phyloP scores from a whole-genome alignment of 2,329 filamentous ascomycete species.

The Hypoxylon sp. region DNA sequence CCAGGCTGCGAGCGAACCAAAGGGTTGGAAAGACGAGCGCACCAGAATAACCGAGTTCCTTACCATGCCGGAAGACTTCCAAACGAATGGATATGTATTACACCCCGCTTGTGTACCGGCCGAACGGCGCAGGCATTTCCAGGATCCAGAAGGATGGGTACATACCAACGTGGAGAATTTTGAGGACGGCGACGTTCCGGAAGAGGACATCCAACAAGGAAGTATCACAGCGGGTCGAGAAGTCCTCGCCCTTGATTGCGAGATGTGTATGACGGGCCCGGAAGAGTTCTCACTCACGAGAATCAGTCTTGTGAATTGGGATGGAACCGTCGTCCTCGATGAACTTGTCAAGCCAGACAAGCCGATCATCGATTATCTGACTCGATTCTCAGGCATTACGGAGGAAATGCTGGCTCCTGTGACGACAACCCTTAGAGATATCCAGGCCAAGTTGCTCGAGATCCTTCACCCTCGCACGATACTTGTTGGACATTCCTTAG shows the following conservation, averaged over 20 bases:
- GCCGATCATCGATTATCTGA: constrained; percentile 93
- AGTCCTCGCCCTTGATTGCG: constrained; percentile 89
- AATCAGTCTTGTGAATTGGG: constrained; percentile 89
- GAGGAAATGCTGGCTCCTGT: constrained; percentile 84
- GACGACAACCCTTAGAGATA: constrained; percentile 85
- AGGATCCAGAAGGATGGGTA: constrained; percentile 81
- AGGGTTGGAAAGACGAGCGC: constrained; percentile 78
- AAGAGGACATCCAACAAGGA: constrained; percentile 79
- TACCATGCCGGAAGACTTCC: constrained; percentile 77
- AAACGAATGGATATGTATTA: constrained; percentile 85
- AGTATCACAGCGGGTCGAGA: constrained; percentile 86
- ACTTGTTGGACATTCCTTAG: constrained; percentile 83
- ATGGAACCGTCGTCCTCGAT: constrained; percentile 84
- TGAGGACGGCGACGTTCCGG: constrained; percentile 76
- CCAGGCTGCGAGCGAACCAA: constrained; percentile 72
- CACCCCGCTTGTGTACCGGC: constrained; percentile 82
- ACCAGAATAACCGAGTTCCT: constrained; percentile 88
- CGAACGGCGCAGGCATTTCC: constrained; percentile 66
- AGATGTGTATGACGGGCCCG: constrained; percentile 93
- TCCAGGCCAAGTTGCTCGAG: constrained; percentile 81
- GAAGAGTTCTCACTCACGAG: constrained; percentile 86
- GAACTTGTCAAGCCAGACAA: constrained; percentile 91
- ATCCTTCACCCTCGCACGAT: constrained; percentile 80
- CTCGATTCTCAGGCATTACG: constrained; percentile 92
- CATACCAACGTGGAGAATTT: constrained; percentile 78